phyloP scores from a whole-genome alignment of 352 stramenopile species.

The Phytophthora kernoviae region DNA sequence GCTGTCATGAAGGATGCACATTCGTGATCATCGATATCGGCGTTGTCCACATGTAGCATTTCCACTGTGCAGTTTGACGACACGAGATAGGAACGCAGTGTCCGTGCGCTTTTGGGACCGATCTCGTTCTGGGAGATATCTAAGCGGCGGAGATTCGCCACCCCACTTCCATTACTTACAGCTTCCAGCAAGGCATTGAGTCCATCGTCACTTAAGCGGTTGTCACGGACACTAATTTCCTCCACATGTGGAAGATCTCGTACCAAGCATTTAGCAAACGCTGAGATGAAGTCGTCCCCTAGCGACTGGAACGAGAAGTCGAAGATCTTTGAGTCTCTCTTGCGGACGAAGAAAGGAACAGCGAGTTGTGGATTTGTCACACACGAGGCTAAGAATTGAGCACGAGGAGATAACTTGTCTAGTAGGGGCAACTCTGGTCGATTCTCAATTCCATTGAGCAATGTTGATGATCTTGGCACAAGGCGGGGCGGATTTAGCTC shows the following conservation, averaged over 20 bases:
- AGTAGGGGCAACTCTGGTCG: slow-evolving; percentile 18
- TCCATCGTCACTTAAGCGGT: slow-evolving; percentile 82
- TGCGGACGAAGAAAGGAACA: slow-evolving; percentile 68
- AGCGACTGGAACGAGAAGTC: slow-evolving; percentile 87
- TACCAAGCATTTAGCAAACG: slow-evolving; percentile 66
- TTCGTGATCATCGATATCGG: slow-evolving; percentile 89
- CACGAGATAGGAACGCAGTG: slow-evolving; percentile 58
- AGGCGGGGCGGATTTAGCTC: slow-evolving; percentile 29
- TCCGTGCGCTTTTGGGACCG: slow-evolving; percentile 59
- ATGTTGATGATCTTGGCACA: slow-evolving; percentile 6
- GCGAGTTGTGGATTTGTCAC: slow-evolving; percentile 56
- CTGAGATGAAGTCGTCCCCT: slow-evolving; percentile 64
- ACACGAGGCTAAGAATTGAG: slow-evolving; percentile 61
- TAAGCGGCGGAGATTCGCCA: slow-evolving; percentile 52
- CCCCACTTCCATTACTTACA: slow-evolving; percentile 54
- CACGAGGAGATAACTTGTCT: slow-evolving; percentile 67
- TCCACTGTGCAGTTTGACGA: slow-evolving; percentile 65
- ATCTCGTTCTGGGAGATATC: slow-evolving; percentile 83
- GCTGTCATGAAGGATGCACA: slow-evolving; percentile 85
- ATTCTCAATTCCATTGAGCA: slow-evolving; percentile 18
- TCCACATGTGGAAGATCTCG: slow-evolving; percentile 69
- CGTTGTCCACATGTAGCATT: slow-evolving; percentile 75
- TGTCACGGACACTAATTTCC: slow-evolving; percentile 87
- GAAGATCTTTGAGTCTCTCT: slow-evolving; percentile 67
- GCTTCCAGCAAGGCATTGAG: slow-evolving; percentile 62